Conservation (phyloP, 2,329 filamentous ascomycete genomes). For the Diplodia seriata region DNA sequence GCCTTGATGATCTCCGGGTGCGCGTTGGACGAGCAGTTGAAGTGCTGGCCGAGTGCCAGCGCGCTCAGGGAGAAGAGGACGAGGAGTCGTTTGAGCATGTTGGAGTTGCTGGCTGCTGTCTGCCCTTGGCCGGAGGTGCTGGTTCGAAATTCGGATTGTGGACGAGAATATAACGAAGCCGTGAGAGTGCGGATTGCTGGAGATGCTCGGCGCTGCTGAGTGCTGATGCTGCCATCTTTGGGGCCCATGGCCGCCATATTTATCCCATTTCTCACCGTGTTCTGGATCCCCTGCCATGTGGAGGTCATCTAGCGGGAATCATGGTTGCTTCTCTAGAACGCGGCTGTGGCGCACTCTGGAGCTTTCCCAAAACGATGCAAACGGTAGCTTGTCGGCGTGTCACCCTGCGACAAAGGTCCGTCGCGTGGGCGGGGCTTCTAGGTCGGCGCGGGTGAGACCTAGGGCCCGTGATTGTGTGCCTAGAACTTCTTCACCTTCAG, state of each 20-base stretch:
- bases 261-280: conserved; percentile 39
- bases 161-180: neutral
- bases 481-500: conserved; percentile 27
- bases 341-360: conserved; percentile 33
- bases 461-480: neutral
- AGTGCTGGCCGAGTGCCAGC: conserved; percentile 43
- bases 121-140: neutral
- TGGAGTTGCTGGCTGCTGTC: conserved; percentile 1
- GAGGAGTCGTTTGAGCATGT: conserved; percentile 42
- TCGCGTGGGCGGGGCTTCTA: conserved; percentile 18
- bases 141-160: neutral
- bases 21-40: conserved; percentile 52
- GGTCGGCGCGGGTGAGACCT: conserved; percentile 26
- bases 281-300: conserved; percentile 42
- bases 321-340: conserved; percentile 29
- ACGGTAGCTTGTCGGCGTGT: conserved; percentile 23
- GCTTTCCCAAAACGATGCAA: conserved; percentile 30
- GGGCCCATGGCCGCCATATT: conserved; percentile 38
- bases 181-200: conserved; percentile 15
- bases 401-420: conserved; percentile 29
- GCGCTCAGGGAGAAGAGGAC: conserved; percentile 45
- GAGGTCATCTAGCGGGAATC: neutral
- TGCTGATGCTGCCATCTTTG: conserved; percentile 31
- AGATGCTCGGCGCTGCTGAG: conserved; percentile 23
- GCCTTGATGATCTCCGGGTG: conserved; percentile 48